Base-by-base conservation (phyloP, 1,284 basidiomycete species). In the Ustilago xerochloae region DNA sequence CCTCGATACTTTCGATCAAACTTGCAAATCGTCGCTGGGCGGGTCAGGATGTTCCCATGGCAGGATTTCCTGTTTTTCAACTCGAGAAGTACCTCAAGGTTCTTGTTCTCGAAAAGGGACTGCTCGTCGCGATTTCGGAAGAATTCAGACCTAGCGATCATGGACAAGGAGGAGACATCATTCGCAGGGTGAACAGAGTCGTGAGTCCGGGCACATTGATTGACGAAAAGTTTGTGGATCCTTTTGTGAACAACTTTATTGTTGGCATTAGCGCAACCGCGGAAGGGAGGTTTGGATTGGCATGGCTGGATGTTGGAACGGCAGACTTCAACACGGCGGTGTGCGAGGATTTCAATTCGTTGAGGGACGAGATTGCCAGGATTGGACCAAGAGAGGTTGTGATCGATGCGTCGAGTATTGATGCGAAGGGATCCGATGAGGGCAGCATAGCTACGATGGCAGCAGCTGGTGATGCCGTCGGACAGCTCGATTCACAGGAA, bases 291-390 rank as follows among this genome's bases (percentile, higher is more conserved):
- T 82, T 55, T 41, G 82, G 82, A 4, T 48, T 84, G 10, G 81
- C 81, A 5, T 84, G 82, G 82, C 59, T 83, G 33, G 82, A 84
- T 53, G 69, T 84, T 26, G 77, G 81, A n/a, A 84, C 82, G 16
- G 79, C 80, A 20, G 81, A 83, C 48, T 82, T 84, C 29, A 54
- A 54, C 13, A 81, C 80, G 18, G 66, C 70, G 0, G 46, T 56
- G 6, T 81, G 77, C 48, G 18, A 33, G 8, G 82, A 82, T 54
- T 58, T 60, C 16, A 49, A 64, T 20, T 61, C 45, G 22, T 39
- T 84, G 38, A 58, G 82, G 13, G 82, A 84, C 61, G 80, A 82
- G 50, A 62, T 84, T 18, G 79, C 79, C 3, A 56, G 82, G 8
- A 75, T 84, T 30, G 54, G 57, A 1, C 77, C 81, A 3, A 64